These are phyloP conservation scores for Starmerella vitae DNA, from an alignment of 805 yeast species.

Conservation along the genomic window DNA sequence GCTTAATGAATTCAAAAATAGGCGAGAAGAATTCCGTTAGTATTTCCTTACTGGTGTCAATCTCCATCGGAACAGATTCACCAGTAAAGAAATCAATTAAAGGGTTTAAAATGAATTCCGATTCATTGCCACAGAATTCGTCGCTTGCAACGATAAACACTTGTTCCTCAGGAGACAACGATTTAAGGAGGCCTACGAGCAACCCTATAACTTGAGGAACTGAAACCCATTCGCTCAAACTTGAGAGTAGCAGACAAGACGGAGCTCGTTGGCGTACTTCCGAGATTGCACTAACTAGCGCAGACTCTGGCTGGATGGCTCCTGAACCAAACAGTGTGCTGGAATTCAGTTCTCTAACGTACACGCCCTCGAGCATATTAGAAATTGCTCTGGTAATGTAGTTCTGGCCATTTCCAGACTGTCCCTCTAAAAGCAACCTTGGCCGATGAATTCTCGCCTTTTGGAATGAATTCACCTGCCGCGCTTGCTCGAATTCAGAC, in stretches of 20 bases:
- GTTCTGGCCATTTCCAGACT: slow-evolving; percentile 71
- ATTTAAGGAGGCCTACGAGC: slow-evolving; percentile 50
- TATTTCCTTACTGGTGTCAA: slow-evolving; percentile 28
- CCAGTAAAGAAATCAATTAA: slow-evolving; percentile 42
- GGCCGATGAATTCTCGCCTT: slow-evolving; percentile 69
- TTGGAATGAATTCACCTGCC: slow-evolving; percentile 42
- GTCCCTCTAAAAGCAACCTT: slow-evolving; percentile 59
- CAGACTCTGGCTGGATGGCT: slow-evolving; percentile 61
- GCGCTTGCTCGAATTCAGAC: slow-evolving; percentile 49
- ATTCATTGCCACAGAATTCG: slow-evolving; percentile 30
- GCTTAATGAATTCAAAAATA: slow-evolving; percentile 40
- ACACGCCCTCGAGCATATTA: slow-evolving; percentile 75
- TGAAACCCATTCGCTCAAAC: slow-evolving; percentile 55
- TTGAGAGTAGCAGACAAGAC: slow-evolving; percentile 70
- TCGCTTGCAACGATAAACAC: slow-evolving; percentile 63
- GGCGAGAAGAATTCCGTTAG: slow-evolving; percentile 43
- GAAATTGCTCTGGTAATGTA: slow-evolving; percentile 72
- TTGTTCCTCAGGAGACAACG: slow-evolving; percentile 57
- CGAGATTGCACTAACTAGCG: slow-evolving; percentile 65
- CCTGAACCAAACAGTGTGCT: slow-evolving; percentile 50
- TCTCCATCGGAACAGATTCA: slow-evolving; percentile 32
- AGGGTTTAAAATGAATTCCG: slow-evolving; percentile 35
- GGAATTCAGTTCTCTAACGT: slow-evolving; percentile 61
- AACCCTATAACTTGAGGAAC: slow-evolving; percentile 55
- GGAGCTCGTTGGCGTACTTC: slow-evolving; percentile 89